phyloP scores from a whole-genome alignment of 805 yeast genomes.

The Yarrowia osloensis region DNA sequence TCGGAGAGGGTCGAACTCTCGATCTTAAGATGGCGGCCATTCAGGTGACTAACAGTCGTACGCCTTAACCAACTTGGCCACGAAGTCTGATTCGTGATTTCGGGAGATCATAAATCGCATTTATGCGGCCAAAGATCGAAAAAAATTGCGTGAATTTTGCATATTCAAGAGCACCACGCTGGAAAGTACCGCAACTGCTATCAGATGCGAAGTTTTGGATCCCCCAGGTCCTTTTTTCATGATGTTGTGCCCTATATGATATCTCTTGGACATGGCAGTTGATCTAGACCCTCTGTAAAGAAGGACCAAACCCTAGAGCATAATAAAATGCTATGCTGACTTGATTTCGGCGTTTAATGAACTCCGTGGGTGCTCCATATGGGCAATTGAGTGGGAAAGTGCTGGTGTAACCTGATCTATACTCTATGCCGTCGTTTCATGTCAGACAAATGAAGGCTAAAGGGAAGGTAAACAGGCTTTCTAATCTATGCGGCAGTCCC shows the following conservation, averaged over 20 bases:
- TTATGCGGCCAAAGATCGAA: not conserved
- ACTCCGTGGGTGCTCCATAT: not conserved
- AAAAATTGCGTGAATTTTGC: not conserved
- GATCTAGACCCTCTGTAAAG: not conserved
- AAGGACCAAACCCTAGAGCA: too few relatives aligned
- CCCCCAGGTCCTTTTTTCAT: not conserved
- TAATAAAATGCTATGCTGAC: too few relatives aligned
- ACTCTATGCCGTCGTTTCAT: not conserved
- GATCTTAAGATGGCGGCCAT: conserved; percentile 22
- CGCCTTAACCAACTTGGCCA: conserved; percentile 29
- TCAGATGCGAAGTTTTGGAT: not conserved
- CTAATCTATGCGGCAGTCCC: not conserved
- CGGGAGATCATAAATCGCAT: not conserved
- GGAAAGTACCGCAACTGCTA: too few relatives aligned
- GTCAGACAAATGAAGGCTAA: not conserved
- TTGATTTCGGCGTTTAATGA: too few relatives aligned
- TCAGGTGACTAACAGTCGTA: conserved; percentile 22
- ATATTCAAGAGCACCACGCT: not conserved
- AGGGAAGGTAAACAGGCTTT: not conserved
- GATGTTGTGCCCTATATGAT: not conserved
- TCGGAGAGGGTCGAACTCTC: conserved; percentile 29
- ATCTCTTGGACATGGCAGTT: not conserved
- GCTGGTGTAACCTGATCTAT: not conserved
- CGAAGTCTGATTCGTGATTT: conserved; percentile 26
- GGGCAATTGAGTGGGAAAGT: not conserved